phyloP scores from a whole-genome alignment of 352 stramenopile genomes.

The Phytophthora parvispora region DNA sequence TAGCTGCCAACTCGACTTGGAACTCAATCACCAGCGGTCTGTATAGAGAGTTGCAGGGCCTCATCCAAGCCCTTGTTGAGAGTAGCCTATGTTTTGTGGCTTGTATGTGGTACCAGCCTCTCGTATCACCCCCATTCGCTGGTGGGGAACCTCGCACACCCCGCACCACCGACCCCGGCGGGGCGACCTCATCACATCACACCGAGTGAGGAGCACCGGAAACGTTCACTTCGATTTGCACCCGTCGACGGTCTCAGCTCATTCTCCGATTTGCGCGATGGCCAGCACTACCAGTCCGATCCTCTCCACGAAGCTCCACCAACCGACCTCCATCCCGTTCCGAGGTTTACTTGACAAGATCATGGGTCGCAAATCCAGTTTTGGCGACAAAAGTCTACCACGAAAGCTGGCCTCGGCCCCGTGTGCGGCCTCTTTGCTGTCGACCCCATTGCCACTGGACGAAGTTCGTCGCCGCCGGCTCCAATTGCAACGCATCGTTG shows the following conservation, averaged over 20 bases:
- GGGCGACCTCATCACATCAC: background rate
- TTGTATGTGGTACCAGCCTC: background rate
- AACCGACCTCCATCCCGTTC: background rate
- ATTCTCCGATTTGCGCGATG: slow-evolving; percentile 7
- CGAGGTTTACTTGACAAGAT: slow-evolving; percentile 18
- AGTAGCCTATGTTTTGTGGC: background rate
- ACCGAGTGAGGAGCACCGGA: background rate
- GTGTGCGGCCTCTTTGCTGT: slow-evolving; percentile 27
- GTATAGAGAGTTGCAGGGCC: no score
- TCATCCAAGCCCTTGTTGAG: background rate
- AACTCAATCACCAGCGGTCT: no score
- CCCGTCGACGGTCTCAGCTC: no score
- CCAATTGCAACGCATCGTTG: slow-evolving; percentile 26
- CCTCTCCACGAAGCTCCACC: background rate
- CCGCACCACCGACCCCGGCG: background rate
- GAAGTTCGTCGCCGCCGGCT: slow-evolving; percentile 4
- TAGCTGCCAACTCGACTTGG: no score
- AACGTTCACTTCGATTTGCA: no score
- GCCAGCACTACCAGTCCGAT: background rate
- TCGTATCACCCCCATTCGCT: background rate
- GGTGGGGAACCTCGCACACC: background rate
- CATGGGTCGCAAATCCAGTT: slow-evolving; percentile 6
- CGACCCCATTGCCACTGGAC: background rate
- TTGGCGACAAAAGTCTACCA: slow-evolving; percentile 9
- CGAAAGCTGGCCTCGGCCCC: slow-evolving; percentile 17